These are phyloP conservation scores for Phyllosticta citriasiana DNA, from an alignment of 2,329 filamentous ascomycete genomes.

Conservation along the genomic window DNA sequence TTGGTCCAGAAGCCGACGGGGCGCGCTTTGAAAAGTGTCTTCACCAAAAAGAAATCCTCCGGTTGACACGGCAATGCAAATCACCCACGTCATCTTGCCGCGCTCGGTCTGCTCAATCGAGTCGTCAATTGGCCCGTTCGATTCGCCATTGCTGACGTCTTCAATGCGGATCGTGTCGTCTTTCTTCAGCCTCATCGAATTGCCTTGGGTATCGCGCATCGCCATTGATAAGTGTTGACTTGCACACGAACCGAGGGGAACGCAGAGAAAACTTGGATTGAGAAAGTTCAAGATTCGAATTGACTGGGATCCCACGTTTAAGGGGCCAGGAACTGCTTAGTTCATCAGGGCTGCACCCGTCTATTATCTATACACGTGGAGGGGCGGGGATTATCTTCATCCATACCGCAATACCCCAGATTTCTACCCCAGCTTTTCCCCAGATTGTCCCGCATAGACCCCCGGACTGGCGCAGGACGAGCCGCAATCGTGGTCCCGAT, in stretches of 20 bases:
- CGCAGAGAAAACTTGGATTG: background rate
- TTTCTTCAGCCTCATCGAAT: background rate
- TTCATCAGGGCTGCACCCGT: background rate
- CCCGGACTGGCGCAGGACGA: background rate
- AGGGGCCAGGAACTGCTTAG: background rate
- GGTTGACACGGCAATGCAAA: constrained; percentile 12
- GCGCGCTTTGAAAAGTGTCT: background rate
- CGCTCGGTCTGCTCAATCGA: constrained; percentile 14
- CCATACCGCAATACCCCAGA: background rate
- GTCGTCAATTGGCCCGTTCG: constrained; percentile 4
- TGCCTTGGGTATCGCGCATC: background rate
- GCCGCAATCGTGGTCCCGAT: background rate
- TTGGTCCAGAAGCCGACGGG: background rate
- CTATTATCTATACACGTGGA: background rate
- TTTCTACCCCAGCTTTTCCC: background rate
- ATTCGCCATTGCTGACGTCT: background rate
- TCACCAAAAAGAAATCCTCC: constrained; percentile 15
- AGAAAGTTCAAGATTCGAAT: background rate
- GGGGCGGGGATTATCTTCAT: background rate
- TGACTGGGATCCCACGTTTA: background rate
- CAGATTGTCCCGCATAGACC: background rate
- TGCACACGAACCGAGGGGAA: background rate
- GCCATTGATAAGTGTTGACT: background rate
- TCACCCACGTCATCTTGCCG: constrained; percentile 12
- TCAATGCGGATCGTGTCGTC: constrained; percentile 3